Evolutionary conservation across 2,329 filamentous ascomycete species (phyloP).

Genomic region (Aspergillus ustus): DNA sequence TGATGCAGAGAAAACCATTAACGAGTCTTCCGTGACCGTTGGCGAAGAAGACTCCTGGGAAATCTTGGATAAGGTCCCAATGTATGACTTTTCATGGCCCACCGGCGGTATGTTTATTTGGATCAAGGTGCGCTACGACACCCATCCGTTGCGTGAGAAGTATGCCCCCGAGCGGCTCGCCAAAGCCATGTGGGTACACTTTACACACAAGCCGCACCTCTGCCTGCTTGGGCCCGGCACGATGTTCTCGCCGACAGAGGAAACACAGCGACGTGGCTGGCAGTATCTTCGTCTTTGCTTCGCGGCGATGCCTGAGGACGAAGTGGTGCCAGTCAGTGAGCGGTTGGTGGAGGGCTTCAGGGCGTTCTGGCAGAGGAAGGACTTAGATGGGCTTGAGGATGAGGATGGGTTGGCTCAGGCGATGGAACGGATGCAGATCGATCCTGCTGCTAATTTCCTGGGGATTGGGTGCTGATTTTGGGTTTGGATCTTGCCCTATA

Average conservation of each 20-base stretch:
- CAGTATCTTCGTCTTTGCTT: slow-evolving; percentile 81
- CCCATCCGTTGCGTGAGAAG: slow-evolving; percentile 69
- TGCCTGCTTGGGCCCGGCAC: slow-evolving; percentile 72
- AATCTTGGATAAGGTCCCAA: slow-evolving; percentile 72
- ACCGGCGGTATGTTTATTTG: slow-evolving; percentile 92
- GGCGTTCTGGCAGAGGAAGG: slow-evolving; percentile 78
- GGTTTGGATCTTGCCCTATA: not conserved
- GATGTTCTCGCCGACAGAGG: slow-evolving; percentile 72
- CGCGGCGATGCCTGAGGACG: slow-evolving; percentile 76
- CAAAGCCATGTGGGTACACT: slow-evolving; percentile 70
- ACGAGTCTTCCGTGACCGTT: slow-evolving; percentile 26
- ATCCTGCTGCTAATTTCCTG: slow-evolving; percentile 19
- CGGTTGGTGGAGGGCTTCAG: slow-evolving; percentile 71
- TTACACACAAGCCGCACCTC: slow-evolving; percentile 70
- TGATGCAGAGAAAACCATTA: slow-evolving; percentile 58
- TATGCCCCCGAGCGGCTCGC: slow-evolving; percentile 63
- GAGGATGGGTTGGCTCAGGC: slow-evolving; percentile 21
- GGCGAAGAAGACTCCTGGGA: slow-evolving; percentile 67
- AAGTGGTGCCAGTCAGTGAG: slow-evolving; percentile 65
- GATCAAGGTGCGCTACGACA: slow-evolving; percentile 72
- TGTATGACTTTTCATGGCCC: slow-evolving; percentile 79
- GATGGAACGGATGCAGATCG: slow-evolving; percentile 10
- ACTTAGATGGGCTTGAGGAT: slow-evolving; percentile 40
- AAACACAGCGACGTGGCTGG: slow-evolving; percentile 67
- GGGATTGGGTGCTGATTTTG: slow-evolving; percentile 24